A percentile compares a stretch with the other conserved stretches of the same genome.
Evolutionary conservation across 2,329 filamentous ascomycete genomes (phyloP).

Genomic region (Knufia petricola): DNA sequence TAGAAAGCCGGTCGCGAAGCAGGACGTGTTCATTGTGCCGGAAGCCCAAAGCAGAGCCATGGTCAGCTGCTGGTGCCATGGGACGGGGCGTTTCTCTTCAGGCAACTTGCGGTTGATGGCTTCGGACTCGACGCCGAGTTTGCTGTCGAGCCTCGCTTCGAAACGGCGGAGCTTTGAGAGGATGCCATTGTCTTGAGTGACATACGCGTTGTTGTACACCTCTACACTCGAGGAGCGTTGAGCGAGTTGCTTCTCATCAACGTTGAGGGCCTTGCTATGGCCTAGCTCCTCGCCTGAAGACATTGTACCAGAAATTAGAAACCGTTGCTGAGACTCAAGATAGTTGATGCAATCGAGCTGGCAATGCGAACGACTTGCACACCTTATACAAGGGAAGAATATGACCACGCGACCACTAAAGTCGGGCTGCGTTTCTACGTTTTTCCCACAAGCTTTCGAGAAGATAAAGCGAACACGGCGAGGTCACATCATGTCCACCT

Average conservation of each 20-base stretch:
- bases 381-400: not conserved
- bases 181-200: conserved; percentile 15
- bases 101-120: conserved; percentile 39
- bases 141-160: conserved; percentile 37
- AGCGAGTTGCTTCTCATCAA: not conserved
- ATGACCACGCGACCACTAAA: not conserved
- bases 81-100: conserved; percentile 35
- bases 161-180: conserved; percentile 16
- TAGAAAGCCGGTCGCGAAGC: conserved; percentile 22
- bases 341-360: too few species aligned
- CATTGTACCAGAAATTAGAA: not conserved
- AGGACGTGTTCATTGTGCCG: conserved; percentile 35
- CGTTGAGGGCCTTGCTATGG: not conserved
- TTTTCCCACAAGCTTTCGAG: not conserved
- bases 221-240: not conserved
- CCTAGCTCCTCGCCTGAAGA: not conserved
- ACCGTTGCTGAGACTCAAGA: too few species aligned
- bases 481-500: not conserved
- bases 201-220: conserved; percentile 16
- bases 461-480: not conserved
- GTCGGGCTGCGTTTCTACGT: not conserved
- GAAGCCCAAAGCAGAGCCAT: conserved; percentile 38
- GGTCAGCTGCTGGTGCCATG: conserved; percentile 28
- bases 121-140: conserved; percentile 40
- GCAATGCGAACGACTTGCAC: too few species aligned